A percentile compares a stretch with the other conserved stretches of the same genome.
phyloP scores from a whole-genome alignment of 2,329 filamentous ascomycete genomes.

The Knoxdaviesia proteae region DNA sequence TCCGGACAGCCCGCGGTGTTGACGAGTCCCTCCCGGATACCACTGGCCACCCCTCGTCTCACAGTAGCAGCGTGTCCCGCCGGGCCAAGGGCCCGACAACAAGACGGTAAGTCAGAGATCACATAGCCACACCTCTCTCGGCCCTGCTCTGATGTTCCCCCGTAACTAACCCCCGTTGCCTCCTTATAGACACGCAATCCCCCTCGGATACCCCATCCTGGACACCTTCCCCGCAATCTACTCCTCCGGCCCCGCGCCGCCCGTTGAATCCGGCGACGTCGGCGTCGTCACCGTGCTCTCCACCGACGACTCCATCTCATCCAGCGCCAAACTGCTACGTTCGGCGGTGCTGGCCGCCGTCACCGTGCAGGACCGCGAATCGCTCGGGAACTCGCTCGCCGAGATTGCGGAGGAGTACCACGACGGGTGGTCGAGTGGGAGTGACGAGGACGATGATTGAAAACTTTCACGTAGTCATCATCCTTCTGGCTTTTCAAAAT shows the following conservation, averaged over 20 bases:
- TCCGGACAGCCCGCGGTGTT: slow-evolving; percentile 1
- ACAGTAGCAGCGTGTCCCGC: too few species aligned
- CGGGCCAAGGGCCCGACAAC: too few species aligned
- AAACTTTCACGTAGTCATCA: not conserved
- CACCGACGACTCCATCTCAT: slow-evolving; percentile 53
- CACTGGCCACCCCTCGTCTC: too few species aligned
- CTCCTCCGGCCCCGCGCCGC: slow-evolving; percentile 13
- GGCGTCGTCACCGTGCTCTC: slow-evolving; percentile 41
- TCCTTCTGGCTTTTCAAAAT: too few species aligned
- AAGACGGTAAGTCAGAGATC: too few species aligned
- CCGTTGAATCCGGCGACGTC: slow-evolving; percentile 13
- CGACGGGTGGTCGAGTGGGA: slow-evolving; percentile 67
- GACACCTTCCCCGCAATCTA: slow-evolving; percentile 73
- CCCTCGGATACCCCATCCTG: slow-evolving; percentile 52
- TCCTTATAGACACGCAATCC: slow-evolving; percentile 14
- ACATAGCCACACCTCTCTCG: too few species aligned
- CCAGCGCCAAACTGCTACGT: slow-evolving; percentile 45
- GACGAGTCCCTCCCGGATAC: not conserved
- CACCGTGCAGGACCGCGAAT: slow-evolving; percentile 61
- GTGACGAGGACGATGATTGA: slow-evolving; percentile 46
- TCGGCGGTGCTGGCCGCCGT: slow-evolving; percentile 41
- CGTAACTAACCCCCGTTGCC: not conserved
- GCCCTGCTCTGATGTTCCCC: not conserved
- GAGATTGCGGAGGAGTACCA: slow-evolving; percentile 76
- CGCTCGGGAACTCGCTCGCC: slow-evolving; percentile 58